Base-by-base conservation (phyloP, 2,329 filamentous ascomycete species). In the Acephala macrosclerotiorum region DNA sequence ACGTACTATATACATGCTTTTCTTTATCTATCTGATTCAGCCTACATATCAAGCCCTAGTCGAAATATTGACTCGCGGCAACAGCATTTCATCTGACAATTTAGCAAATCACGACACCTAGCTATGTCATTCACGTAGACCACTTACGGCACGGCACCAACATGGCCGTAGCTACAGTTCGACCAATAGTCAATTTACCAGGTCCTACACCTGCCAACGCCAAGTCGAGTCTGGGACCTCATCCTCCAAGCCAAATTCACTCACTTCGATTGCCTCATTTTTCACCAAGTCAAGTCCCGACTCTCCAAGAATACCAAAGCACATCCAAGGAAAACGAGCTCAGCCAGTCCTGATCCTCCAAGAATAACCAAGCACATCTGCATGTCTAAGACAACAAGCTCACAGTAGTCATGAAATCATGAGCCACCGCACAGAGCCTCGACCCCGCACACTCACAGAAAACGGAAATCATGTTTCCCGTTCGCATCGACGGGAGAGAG, bases 1-100 rank as follows among this genome's bases (percentile, higher is more conserved):
- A 56, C 58, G 29, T 58, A 25, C 36, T 53, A 53, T 29, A 29
- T 53, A 53, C n/a, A 53, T 7, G 45, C 45, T 49, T 53, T 53
- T 53, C 8, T 22, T 49, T n/a, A 1, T 49, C n/a, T 49, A 49
- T 49, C n/a, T 49, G 18, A 11, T 49, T 20, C n/a, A 49, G 16
- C 6, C 9, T 33, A n/a, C 29, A 33, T 33, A 42, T 6, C 40
- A 18, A n/a, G 18, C 6, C n/a, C 40, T 42, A 2, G 16, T n/a
- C 14, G 18, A 2, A 42, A 42, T 40, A 40, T 42, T 42, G 40
- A 16, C 40, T 18, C 11, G n/a, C 11, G 18, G 40, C 40, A n/a
- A 42, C 16, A 18, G n/a, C 12, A n/a, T 18, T 7, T 2, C 6
- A 42, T 42, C 29, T 33, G 4, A 33, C 29, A 33, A 33, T 9